phyloP scores from a whole-genome alignment of 129 eudicot species.

The Flaveria trinervia region DNA sequence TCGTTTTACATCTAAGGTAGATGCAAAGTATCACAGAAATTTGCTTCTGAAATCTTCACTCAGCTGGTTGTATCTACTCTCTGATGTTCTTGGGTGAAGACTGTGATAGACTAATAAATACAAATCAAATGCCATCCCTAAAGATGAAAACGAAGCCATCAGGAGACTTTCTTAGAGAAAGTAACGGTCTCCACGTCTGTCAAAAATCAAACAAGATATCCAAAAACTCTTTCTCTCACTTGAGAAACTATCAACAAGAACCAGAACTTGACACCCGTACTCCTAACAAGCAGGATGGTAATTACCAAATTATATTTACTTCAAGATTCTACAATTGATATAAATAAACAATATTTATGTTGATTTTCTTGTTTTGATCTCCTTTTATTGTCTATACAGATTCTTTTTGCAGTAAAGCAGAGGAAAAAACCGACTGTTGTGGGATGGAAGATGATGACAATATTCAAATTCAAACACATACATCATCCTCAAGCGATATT shows the following conservation, averaged over 20 bases:
- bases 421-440: slow-evolving; percentile 37
- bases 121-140: slow-evolving; percentile 40
- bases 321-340: not conserved
- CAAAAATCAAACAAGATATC: slow-evolving; percentile 67
- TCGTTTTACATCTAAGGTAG: not conserved
- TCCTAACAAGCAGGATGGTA: slow-evolving; percentile 60
- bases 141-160: slow-evolving; percentile 33
- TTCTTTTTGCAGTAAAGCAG: slow-evolving; percentile 38
- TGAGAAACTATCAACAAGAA: slow-evolving; percentile 42
- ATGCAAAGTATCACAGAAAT: not conserved
- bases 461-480: slow-evolving; percentile 29
- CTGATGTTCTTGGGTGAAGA: slow-evolving; percentile 17
- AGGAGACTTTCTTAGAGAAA: slow-evolving; percentile 22
- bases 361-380: slow-evolving; percentile 1
- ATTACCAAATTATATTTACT: slow-evolving; percentile 4
- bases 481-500: slow-evolving; percentile 19
- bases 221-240: slow-evolving; percentile 53
- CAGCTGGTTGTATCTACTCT: slow-evolving; percentile 2
- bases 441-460: slow-evolving; percentile 40
- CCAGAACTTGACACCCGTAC: slow-evolving; percentile 34
- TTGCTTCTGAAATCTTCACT: not conserved
- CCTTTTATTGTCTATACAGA: slow-evolving; percentile 32
- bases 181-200: slow-evolving; percentile 67
- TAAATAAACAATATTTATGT: slow-evolving; percentile 4
- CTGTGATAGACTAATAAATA: slow-evolving; percentile 12